phyloP scores from a whole-genome alignment of 1,139 yeast species.

The Suhomyces atakaporum region DNA sequence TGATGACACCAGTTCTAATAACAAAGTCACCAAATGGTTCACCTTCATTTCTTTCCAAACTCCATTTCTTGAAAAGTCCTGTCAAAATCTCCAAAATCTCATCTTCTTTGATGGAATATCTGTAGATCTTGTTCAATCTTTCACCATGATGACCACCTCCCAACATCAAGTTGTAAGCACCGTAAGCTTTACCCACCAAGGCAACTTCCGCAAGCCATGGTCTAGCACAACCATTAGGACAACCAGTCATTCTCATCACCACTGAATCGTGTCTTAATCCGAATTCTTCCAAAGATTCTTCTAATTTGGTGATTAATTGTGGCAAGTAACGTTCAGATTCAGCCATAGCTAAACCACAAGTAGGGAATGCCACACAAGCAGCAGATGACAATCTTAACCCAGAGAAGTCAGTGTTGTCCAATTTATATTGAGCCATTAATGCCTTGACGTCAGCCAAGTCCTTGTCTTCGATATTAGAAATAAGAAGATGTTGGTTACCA shows the following conservation, averaged over 20 bases:
- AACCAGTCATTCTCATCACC: constrained; percentile 98
- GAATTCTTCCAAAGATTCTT: constrained; percentile 80
- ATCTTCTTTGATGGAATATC: constrained; percentile 87
- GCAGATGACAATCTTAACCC: constrained; percentile 88
- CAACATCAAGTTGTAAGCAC: constrained; percentile 89
- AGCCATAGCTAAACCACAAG: constrained; percentile 99
- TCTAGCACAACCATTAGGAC: constrained; percentile 98
- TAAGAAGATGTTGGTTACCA: constrained; percentile 90
- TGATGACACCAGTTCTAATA: constrained; percentile 81
- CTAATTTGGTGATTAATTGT: constrained; percentile 74
- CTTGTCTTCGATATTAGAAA: constrained; percentile 71
- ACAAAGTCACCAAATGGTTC: constrained; percentile 97
- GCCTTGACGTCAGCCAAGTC: constrained; percentile 64
- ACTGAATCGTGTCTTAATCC: constrained; percentile 94
- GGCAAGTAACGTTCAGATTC: constrained; percentile 97
- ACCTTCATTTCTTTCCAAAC: constrained; percentile 83
- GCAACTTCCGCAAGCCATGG: constrained; percentile 99
- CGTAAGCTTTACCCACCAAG: constrained; percentile 90
- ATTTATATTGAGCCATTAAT: constrained; percentile 68
- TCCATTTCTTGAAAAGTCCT: constrained; percentile 93
- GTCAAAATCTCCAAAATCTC: constrained; percentile 76
- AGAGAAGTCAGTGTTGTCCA: constrained; percentile 82
- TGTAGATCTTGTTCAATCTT: constrained; percentile 86
- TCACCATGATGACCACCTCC: constrained; percentile 98
- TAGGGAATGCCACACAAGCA: constrained; percentile 98